Evolutionary conservation across 1,284 basidiomycete genomes (phyloP), one percentile per base, ranked within the genome.

Genomic region (Tylopilus orsonianus): DNA sequence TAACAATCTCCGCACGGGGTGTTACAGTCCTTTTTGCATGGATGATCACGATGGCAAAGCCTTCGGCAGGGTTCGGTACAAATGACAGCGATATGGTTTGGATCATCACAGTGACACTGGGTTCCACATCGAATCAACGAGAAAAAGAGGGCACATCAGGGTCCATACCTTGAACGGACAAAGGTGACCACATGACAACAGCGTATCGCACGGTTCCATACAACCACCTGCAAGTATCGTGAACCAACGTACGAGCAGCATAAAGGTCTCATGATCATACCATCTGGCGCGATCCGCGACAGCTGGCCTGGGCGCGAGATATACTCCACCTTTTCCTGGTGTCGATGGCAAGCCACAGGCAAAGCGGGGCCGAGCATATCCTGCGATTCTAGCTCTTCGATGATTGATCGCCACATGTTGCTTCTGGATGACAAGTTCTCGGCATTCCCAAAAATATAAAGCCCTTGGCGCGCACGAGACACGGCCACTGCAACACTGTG

Each of bases 391-490:
- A 89, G 64, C 55, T 84, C 75, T 12, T 80, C 70, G 3, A 87
- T 64, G 14, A 90, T 70, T 0, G 64, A 66, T 0, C 60, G 57
- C 89, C 89, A 90, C 73, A 85, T 86, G 7, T 57, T 40, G 49
- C 76, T 83, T 59, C 62, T 69, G 30, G 61, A 62, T 3, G 73
- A 65, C 19, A 83, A 59, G 49, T 83, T 73, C 1, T 66, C 58
- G 0, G 81, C 77, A 50, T 90, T 87, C 12, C 87, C 87, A 3
- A 90, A 68, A 29, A 90, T 81, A 56, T 75, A 88, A 12, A 90
- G 68, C 3, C 87, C 87, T 50, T 90, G 77, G 39, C 79, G 75
- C 4, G 87, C 87, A 18, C 86, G 74, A 18, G 87, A 89, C n/a
- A 90, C 60, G 0, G 87, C 86, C 20, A 90, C 87, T 77, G 73